Conservation (phyloP, 73 alveolate genomes). For the Breviolum minutum region DNA sequence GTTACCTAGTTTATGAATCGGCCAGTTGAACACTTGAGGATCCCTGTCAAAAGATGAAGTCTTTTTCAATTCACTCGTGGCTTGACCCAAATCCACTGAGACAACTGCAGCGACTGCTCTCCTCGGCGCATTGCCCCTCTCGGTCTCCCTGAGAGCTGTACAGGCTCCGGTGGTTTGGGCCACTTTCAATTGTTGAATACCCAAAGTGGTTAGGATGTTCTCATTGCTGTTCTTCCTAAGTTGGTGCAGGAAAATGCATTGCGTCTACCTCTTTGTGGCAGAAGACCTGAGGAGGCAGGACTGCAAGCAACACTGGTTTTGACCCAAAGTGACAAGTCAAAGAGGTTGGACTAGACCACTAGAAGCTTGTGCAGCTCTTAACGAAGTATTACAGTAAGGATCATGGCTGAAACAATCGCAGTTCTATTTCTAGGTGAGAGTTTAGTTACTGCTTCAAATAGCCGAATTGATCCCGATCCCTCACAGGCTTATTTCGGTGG, state of each 20-base stretch:
- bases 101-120: constrained; percentile 13
- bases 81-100: not conserved
- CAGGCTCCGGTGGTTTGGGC: not conserved
- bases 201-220: not conserved
- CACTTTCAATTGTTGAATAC: not conserved
- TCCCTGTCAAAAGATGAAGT: too few relatives aligned
- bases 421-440: too few relatives aligned
- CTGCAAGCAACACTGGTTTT: too few relatives aligned
- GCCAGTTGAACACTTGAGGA: not conserved
- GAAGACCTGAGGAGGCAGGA: constrained; percentile 55
- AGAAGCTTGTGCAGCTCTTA: not conserved
- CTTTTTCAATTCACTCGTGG: too few relatives aligned
- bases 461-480: too few relatives aligned
- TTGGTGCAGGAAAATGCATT: constrained; percentile 32
- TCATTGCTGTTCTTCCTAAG: not conserved
- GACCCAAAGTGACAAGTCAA: too few relatives aligned
- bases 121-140: not conserved
- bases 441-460: too few relatives aligned
- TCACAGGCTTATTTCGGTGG: too few relatives aligned
- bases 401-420: too few relatives aligned
- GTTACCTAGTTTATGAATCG: not conserved
- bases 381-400: too few relatives aligned
- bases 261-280: constrained; percentile 52
- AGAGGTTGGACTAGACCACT: not conserved
- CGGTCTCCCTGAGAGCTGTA: not conserved